Conservation (phyloP, 2,329 filamentous ascomycete genomes). For the Coniochaeta hoffmannii region DNA sequence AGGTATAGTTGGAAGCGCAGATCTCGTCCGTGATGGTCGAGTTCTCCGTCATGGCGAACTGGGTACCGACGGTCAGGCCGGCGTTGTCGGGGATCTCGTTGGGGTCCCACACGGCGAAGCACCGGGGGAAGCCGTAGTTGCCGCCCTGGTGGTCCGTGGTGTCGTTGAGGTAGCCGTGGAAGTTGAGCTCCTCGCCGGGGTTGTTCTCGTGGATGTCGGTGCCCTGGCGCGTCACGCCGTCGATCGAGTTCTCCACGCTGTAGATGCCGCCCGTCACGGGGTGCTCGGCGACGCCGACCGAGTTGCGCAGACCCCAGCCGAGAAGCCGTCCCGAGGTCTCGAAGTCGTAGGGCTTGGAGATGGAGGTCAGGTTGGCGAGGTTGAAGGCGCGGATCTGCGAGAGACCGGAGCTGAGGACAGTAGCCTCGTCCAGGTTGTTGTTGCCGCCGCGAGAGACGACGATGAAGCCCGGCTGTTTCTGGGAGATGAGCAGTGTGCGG, state of each 20-base stretch:
- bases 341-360: slow-evolving; percentile 32
- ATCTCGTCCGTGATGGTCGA: slow-evolving; percentile 31
- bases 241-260: slow-evolving; percentile 64
- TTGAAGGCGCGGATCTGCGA: slow-evolving; percentile 50
- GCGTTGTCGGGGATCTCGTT: slow-evolving; percentile 32
- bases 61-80: slow-evolving; percentile 35
- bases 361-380: slow-evolving; percentile 20
- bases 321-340: slow-evolving; percentile 39
- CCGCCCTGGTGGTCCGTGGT: slow-evolving; percentile 19
- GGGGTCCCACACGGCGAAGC: slow-evolving; percentile 58
- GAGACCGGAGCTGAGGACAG: slow-evolving; percentile 41
- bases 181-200: slow-evolving; percentile 69
- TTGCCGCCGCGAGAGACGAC: slow-evolving; percentile 56
- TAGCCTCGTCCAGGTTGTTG: slow-evolving; percentile 39
- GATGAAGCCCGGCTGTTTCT: slow-evolving; percentile 41
- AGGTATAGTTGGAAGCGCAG: slow-evolving; percentile 34
- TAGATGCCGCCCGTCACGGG: slow-evolving; percentile 43
- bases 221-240: slow-evolving; percentile 50
- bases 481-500: slow-evolving; percentile 53
- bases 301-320: slow-evolving; percentile 67
- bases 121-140: slow-evolving; percentile 61
- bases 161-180: slow-evolving; percentile 50
- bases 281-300: slow-evolving; percentile 63
- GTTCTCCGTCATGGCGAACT: slow-evolving; percentile 34
- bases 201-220: slow-evolving; percentile 61